Base-by-base conservation (phyloP, 345 rosid genomes). In the Garcia nutans region DNA sequence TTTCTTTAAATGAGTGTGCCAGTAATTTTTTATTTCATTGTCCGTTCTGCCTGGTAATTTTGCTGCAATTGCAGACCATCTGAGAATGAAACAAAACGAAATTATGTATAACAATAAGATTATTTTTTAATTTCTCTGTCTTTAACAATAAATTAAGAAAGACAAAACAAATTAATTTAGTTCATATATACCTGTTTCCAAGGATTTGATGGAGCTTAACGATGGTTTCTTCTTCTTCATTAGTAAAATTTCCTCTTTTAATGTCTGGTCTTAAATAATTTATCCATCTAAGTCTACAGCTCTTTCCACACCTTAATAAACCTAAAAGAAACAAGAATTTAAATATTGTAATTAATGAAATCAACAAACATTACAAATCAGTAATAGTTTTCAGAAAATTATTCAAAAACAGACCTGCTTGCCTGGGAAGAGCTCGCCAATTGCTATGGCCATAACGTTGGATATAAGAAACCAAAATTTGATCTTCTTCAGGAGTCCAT, bases 41-140 rank as follows among this genome's bases (percentile, higher is more conserved):
- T 82, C 87, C 44, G 85, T 82, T 63, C 83, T 60, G 33, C 87
- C 85, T 2, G 78, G 78, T 60, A 84, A 66, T 16, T 52, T 84
- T 49, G 80, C 79, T 16, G 83, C 85, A 16, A 84, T 81, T 10
- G 78, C 64, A 2, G 85, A 79, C 87, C 85, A 84, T 68, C 85
- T 84, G 74, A 0, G 67, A 57, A 71, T 17, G 57, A 70, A 65
- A 42, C 68, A 16, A 64, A 33, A 33, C 1, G 17, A 37, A 37
- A 11, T 54, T 54, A 16, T 52, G 17, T 54, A 54, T 54, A 2
- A 54, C 16, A 54, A 9, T 47, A 47, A 47, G 0, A 47, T 1
- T 47, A 9, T 47, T 1, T 47, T 47, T 47, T 47, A 47, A 8
- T 47, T 47, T 47, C 50, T 1, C 0, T 8, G 13, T 47, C 50